Percentiles rank a stretch among this genome's conserved stretches.
These are phyloP conservation scores for Drechslerella coelobrocha DNA, from an alignment of 2,329 filamentous ascomycete genomes.

Conservation along the genomic window DNA sequence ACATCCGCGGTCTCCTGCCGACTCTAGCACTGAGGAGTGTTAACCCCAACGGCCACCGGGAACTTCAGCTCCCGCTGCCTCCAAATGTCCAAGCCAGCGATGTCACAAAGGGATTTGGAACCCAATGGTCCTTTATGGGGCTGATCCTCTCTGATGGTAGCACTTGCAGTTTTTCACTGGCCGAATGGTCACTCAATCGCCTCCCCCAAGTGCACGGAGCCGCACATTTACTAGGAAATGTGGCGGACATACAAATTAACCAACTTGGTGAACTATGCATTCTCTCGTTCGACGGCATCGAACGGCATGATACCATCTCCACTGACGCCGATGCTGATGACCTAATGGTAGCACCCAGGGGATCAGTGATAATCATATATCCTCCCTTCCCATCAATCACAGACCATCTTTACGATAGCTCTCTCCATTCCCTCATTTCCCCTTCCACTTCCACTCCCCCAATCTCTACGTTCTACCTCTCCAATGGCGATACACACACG, in stretches of 20 bases:
- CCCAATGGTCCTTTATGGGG: slow-evolving; percentile 34
- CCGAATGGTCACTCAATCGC: slow-evolving; percentile 7
- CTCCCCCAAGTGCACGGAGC: slow-evolving; percentile 1
- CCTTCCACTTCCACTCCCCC: background rate
- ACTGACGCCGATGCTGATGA: background rate
- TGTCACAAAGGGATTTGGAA: slow-evolving; percentile 32
- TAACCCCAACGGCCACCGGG: background rate
- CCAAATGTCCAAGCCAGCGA: background rate
- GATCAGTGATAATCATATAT: slow-evolving; percentile 5
- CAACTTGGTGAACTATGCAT: slow-evolving; percentile 19
- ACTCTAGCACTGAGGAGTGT: background rate
- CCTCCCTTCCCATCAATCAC: slow-evolving; percentile 16
- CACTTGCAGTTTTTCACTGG: slow-evolving; percentile 19
- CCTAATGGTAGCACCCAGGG: background rate
- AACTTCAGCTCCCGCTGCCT: slow-evolving; percentile 25
- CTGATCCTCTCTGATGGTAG: slow-evolving; percentile 21
- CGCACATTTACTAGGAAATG: background rate
- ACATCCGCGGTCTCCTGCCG: slow-evolving; percentile 33
- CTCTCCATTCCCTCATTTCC: slow-evolving; percentile 9
- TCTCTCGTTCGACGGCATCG: slow-evolving; percentile 1
- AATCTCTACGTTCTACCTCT: slow-evolving; percentile 13
- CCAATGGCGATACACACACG: background rate
- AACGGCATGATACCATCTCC: background rate
- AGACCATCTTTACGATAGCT: slow-evolving; percentile 22
- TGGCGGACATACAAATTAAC: slow-evolving; percentile 31